Evolutionary conservation across 192 early-diverging fungal species (phyloP).

Genomic region (Thoreauomyces humboldtii): DNA sequence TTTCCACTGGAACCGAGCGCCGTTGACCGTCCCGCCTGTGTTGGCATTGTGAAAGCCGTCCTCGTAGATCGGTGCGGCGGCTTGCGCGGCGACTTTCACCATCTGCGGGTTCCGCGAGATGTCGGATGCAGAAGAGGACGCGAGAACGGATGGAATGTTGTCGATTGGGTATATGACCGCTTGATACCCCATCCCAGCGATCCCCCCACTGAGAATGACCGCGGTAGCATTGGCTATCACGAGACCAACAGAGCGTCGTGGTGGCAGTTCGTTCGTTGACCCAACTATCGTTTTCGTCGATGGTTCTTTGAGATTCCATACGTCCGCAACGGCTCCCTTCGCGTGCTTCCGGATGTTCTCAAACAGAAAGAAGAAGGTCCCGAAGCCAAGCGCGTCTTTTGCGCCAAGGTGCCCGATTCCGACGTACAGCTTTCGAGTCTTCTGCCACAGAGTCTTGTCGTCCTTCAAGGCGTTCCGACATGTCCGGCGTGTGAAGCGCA

Average conservation of each 20-base stretch:
- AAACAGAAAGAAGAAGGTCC: constrained; percentile 54
- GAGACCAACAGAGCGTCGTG: constrained; percentile 13
- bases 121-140: not conserved
- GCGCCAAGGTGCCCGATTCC: constrained; percentile 29
- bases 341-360: constrained; percentile 37
- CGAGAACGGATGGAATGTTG: constrained; percentile 23
- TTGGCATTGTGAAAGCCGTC: constrained; percentile 25
- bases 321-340: constrained; percentile 32
- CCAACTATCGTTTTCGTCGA: not conserved
- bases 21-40: not conserved
- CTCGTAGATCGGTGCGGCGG: constrained; percentile 18
- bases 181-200: constrained; percentile 50
- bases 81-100: constrained; percentile 19
- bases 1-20: constrained; percentile 19
- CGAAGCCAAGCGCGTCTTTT: constrained; percentile 43
- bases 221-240: constrained; percentile 30
- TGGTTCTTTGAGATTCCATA: constrained; percentile 15
- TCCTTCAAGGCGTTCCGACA: constrained; percentile 19
- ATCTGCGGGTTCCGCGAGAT: not conserved
- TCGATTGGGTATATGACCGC: constrained; percentile 45
- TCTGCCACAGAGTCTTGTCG: constrained; percentile 11
- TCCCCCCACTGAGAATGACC: constrained; percentile 41
- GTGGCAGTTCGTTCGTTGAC: constrained; percentile 7
- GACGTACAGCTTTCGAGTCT: constrained; percentile 31
- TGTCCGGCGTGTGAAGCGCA: constrained; percentile 17